Base-by-base conservation (phyloP, 495 filamentous ascomycete genomes). In the Chaetomium cochliodes region DNA sequence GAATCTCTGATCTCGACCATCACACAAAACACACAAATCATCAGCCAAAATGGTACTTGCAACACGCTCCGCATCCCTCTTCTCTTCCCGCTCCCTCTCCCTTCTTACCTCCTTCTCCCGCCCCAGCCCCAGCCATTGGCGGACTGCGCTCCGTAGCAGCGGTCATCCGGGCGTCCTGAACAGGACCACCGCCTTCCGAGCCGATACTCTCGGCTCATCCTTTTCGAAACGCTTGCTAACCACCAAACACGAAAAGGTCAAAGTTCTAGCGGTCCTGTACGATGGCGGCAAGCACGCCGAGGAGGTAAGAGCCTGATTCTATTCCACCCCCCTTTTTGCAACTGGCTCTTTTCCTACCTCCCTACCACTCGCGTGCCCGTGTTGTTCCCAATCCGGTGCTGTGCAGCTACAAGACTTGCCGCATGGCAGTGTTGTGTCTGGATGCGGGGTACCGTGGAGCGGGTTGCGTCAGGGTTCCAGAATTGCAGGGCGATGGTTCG, bases 231-330 rank as follows among this genome's bases (percentile, higher is more conserved):
- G 77, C 61, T 61, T 78, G 75, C 80, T 82, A 71, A 82, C 80
- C 56, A 77, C 74, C 51, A 57, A 66, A 69, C 79, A 76, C 74
- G 77, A 81, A 82, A 77, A 83, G 81, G 81, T 83, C 76, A 85
- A 85, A 73, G 82, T 85, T 66, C 78, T 85, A 60, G 67, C 77
- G 63, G 80, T 84, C 59, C 74, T 85, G 60, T 85, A 85, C 74
- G 83, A 85, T 67, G 83, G 83, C 58, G 76, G 79, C 67, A 70
- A 77, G 70, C 80, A 82, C 71, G 81, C 79, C 67, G 62, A 82
- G 66, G 67, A 85, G 70, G 82, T 85, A 69, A 73, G 79, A 69
- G 53, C 25, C 60, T 64, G 51, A 15, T 57, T 67, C 52, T 49
- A 23, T 60, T 44, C 57, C 39, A n/a, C 11, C 30, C 30, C 60